Percentiles rank a stretch among this genome's conserved stretches.
Evolutionary conservation across 768 basidiomycete species (phyloP).

Genomic region (Harrya chromipes): DNA sequence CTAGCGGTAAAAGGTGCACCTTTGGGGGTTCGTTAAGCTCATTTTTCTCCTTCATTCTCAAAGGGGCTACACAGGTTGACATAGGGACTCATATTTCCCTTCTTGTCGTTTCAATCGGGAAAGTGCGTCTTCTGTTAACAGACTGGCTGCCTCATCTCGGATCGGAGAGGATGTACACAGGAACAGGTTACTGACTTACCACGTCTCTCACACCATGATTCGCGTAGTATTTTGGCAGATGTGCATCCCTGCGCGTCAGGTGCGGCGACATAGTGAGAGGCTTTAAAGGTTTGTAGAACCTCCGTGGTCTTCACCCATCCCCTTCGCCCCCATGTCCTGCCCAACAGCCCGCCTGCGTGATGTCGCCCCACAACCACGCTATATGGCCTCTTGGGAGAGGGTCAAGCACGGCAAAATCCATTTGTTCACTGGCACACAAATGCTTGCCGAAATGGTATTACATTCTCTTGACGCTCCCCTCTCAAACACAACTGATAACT

Average conservation of each 20-base stretch:
- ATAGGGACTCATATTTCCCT: neutral
- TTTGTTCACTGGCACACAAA: constrained; percentile 53
- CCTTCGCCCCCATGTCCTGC: constrained; percentile 18
- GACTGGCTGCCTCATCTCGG: neutral
- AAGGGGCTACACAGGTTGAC: neutral
- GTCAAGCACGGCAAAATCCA: constrained; percentile 45
- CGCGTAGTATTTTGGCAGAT: neutral
- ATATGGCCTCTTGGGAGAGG: constrained; percentile 51
- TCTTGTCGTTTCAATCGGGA: constrained; percentile 3
- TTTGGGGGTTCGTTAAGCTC: neutral
- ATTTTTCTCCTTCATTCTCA: neutral
- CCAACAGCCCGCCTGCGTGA: constrained; percentile 41
- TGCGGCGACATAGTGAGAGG: neutral
- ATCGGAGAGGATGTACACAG: neutral
- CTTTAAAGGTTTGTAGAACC: constrained; percentile 10
- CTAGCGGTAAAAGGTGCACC: neutral
- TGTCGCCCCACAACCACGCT: constrained; percentile 35
- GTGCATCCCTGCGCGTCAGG: neutral
- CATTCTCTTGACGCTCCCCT: neutral
- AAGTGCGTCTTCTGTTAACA: neutral
- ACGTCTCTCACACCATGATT: constrained; percentile 1
- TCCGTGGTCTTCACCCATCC: neutral
- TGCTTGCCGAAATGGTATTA: constrained; percentile 58
- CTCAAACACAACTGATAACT: constrained; percentile 2
- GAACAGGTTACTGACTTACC: constrained; percentile 3